Base-by-base conservation (phyloP, 2,329 filamentous ascomycete genomes). In the Phyllosticta citribraziliensis region DNA sequence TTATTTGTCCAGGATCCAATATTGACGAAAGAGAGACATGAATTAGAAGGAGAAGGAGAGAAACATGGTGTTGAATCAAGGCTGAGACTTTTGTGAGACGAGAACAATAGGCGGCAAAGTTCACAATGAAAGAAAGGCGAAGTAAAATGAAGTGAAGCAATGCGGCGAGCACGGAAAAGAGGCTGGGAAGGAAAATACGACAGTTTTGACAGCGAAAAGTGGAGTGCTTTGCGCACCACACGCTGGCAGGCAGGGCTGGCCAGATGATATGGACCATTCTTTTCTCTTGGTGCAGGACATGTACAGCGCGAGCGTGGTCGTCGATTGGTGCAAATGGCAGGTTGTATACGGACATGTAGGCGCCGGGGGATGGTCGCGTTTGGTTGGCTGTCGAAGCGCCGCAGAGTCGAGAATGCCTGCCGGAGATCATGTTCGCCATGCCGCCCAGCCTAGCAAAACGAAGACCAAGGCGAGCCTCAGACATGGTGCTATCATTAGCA, bases 311-410 rank as follows among this genome's bases (percentile, higher is more conserved):
- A 53, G 30, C 40, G 9, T 27, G 24, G 17, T 17, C 11, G 8
- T 30, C 55, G 2, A 61, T 61, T 61, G 59, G 59, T 57, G 55
- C 54, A 57, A n/a, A 54, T 17, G 3, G 6, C 12, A 47, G 17
- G 40, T 2, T 55, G 24, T 20, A n/a, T 19, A 35, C 54, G 25
- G 27, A 9, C 22, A 10, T 35, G 63, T 64, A 62, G 65, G 64
- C 58, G 64, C 65, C 66, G 54, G 66, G 63, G 64, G 60, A 52
- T 30, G 19, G 60, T 63, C 55, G 55, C 60, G 64, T 56, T 63
- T 72, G 71, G 74, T 74, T 74, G 72, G 72, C 68, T 63, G 64
- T 60, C 61, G 57, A 65, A 60, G 61, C 58, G 60, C 60, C 60
- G 51, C 20, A 22, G 25, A n/a, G 27, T 52, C 59, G 59, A 61